A percentile compares a stretch with the other conserved stretches of the same genome.
Evolutionary conservation across 2,329 filamentous ascomycete species (phyloP).

Genomic region (Periconia digitata): DNA sequence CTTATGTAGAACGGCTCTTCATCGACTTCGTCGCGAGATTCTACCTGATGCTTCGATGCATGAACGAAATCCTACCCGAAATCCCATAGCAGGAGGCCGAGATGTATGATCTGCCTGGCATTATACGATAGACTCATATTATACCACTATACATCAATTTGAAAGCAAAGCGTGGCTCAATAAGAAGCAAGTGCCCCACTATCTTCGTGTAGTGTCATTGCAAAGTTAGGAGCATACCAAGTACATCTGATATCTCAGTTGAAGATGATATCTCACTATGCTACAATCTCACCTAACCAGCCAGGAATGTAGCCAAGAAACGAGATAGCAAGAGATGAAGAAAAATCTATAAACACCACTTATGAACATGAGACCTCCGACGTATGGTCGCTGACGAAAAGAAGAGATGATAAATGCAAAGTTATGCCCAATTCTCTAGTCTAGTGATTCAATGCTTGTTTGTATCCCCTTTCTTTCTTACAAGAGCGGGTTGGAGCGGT

Average conservation of each 20-base stretch:
- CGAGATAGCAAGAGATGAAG: conserved; percentile 1
- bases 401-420: conserved; percentile 6
- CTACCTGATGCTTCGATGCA: too few relatives aligned
- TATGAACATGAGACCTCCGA: background rate
- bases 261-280: background rate
- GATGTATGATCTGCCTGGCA: too few relatives aligned
- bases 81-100: background rate
- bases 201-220: too few relatives aligned
- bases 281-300: background rate
- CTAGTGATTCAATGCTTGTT: background rate
- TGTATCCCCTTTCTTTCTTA: conserved; percentile 34
- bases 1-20: conserved; percentile 17
- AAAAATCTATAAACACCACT: background rate
- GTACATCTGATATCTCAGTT: background rate
- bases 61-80: background rate
- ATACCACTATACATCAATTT: too few relatives aligned
- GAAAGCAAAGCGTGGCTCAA: too few relatives aligned
- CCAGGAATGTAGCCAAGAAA: background rate
- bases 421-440: background rate
- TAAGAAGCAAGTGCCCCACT: too few relatives aligned
- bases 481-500: conserved; percentile 65
- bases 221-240: background rate
- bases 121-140: background rate
- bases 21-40: too few relatives aligned
- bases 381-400: background rate